phyloP scores from a whole-genome alignment of 257 asterid species.

The Cynanchum wilfordii region DNA sequence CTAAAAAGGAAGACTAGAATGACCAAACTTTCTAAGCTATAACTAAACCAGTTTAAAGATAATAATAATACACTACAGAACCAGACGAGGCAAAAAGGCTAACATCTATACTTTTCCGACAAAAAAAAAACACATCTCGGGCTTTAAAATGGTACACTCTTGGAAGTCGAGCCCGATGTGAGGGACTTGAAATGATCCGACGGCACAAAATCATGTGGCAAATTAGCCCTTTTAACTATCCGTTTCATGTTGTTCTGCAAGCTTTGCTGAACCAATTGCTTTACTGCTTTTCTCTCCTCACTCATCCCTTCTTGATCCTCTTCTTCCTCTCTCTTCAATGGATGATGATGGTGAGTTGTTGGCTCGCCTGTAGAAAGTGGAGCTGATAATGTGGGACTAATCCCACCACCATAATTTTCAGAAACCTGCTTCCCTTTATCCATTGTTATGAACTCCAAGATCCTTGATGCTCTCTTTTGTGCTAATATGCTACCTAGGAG shows the following conservation, averaged over 20 bases:
- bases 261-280: slow-evolving; percentile 81
- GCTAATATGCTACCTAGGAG: slow-evolving; percentile 74
- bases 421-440: slow-evolving; percentile 74
- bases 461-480: slow-evolving; percentile 83
- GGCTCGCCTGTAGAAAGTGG: slow-evolving; percentile 34
- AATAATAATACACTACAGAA: background rate
- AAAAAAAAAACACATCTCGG: too few relatives aligned
- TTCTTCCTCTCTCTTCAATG: slow-evolving; percentile 10
- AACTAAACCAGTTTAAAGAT: background rate
- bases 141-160: slow-evolving; percentile 75
- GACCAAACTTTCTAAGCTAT: too few relatives aligned
- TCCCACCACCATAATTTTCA: slow-evolving; percentile 24
- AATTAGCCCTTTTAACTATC: slow-evolving; percentile 77
- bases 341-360: background rate
- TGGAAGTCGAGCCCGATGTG: slow-evolving; percentile 66
- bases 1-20: background rate
- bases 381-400: slow-evolving; percentile 44
- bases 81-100: background rate
- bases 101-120: background rate
- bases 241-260: slow-evolving; percentile 82
- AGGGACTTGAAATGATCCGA: slow-evolving; percentile 68
- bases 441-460: slow-evolving; percentile 59
- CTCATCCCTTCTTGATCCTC: slow-evolving; percentile 51
- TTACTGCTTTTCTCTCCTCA: slow-evolving; percentile 77
- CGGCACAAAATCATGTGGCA: slow-evolving; percentile 77